Base-by-base conservation (phyloP, 2,329 filamentous ascomycete species). In the Xylaria sp. region DNA sequence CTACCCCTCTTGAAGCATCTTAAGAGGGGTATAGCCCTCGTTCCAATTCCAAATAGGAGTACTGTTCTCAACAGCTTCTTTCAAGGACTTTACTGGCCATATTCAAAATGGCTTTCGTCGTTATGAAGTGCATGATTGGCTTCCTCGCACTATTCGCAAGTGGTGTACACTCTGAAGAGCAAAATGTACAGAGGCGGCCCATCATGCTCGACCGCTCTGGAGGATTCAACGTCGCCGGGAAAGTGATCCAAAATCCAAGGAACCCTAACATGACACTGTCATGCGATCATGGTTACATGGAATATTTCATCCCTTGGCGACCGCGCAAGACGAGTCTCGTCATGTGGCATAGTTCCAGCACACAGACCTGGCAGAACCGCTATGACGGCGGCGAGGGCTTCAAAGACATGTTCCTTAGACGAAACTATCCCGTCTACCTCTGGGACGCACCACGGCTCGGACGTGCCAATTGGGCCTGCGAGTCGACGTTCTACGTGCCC, bases 221-320 rank as follows among this genome's bases (percentile, higher is more conserved):
- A 12, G 76, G 76, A 8, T 78, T 78, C 57, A 68, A 67, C 12
- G 67, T 75, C 2, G 74, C 72, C 51, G 75, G 76, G 40, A 73
- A 64, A 50, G 60, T 71, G 35, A 74, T 77, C 46, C 60, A 69
- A 17, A 74, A 72, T 40, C 73, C 75, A 2, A 40, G 40, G 4
- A 71, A 69, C 52, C 70, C 72, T 1, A 74, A 71, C 46, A 56
- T 61, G 60, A 77, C 75, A 0, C 71, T 78, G 5, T 74, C 74
- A 1, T 78, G 76, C 66, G 76, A 78, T 47, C 75, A 78, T 64
- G 76, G 76, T 23, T 78, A 78, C 59, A 71, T 78, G 66, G 76
- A 78, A 66, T 78, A 78, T 61, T 78, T 78, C 62, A 70, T 74
- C 25, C 76, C 76, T 1, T 75, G 70, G 70, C 65, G 54, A 9